Base-by-base conservation (phyloP, 768 basidiomycete species). In the Panaeolus papilionaceus region DNA sequence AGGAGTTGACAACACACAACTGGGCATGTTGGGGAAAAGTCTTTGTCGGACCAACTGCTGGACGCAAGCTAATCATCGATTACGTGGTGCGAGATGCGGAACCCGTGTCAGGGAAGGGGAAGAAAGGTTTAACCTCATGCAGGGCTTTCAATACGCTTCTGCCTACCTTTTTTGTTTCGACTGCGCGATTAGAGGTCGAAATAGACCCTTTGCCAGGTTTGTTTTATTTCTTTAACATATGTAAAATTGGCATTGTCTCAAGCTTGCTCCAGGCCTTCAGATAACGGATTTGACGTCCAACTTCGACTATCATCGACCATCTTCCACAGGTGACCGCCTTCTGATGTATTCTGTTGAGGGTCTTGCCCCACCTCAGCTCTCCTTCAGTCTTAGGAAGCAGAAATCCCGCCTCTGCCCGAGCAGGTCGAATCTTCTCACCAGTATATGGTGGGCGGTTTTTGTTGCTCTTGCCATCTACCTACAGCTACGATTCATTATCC, bases 131-230 rank as follows among this genome's bases (percentile, higher is more conserved):
- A 58, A 76, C 70, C 33, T 75, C 76, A 38, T 61, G 64, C 28
- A 75, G 73, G 63, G 71, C 71, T 3, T 68, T 77, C 51, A 73
- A 86, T 69, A 75, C 93, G 20, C 78, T 91, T 54, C 75, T 94
- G 51, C 93, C 93, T 8, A 86, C 87, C n/a, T 94, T 94, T 72
- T 75, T 86, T 3, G 78, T 93, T n/a, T 87, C 91, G 7, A 80
- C 94, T 49, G 88, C 89, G 54, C 82, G 83, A 73, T 77, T 93
- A 67, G 88, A 91, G 72, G 89, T 92, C 1, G 80, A 81, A 23
- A 75, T 94, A 62, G 87, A 88, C 61, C 75, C 77, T 20, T 75
- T 79, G 69, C 72, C 83, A 70, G 90, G 92, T 91, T 75, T 86
- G 73, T 28, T 26, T 37, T 37, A 47, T 66, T 63, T 64, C 38